Evolutionary conservation across 176 grass and related monocot species (phyloP).

Genomic region (Triticum monococcum): DNA sequence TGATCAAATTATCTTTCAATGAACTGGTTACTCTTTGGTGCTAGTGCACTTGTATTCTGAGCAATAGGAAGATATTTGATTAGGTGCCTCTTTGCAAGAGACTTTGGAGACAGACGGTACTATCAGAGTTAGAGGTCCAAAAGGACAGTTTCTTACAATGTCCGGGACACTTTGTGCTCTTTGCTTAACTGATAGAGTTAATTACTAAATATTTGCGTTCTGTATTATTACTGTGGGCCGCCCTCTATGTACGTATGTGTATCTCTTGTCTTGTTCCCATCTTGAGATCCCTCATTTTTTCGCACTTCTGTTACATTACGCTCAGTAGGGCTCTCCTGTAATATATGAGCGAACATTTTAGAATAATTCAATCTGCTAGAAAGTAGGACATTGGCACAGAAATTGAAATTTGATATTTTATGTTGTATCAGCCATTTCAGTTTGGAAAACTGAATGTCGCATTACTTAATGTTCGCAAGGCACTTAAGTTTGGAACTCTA

Average conservation of each 20-base stretch:
- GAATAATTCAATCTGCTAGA: conserved; percentile 15
- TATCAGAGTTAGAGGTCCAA: background rate
- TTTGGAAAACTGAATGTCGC: background rate
- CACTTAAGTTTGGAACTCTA: background rate
- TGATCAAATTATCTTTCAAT: no score
- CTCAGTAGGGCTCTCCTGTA: background rate
- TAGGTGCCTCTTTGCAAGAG: background rate
- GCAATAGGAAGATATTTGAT: background rate
- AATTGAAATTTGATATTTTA: background rate
- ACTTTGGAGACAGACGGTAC: background rate
- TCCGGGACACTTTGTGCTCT: background rate
- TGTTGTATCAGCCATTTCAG: background rate
- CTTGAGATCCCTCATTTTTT: background rate
- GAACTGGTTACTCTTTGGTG: no score
- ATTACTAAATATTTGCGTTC: background rate
- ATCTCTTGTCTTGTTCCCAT: background rate
- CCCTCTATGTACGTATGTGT: background rate
- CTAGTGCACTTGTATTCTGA: background rate
- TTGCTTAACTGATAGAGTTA: background rate
- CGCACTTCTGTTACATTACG: background rate
- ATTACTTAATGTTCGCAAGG: background rate
- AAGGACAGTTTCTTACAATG: background rate
- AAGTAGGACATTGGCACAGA: background rate
- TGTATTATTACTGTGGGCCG: background rate
- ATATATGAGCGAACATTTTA: background rate